A percentile compares a stretch with the other conserved stretches of the same genome.
Conservation (phyloP, 345 rosid genomes). For the Bruguiera parviflora region DNA sequence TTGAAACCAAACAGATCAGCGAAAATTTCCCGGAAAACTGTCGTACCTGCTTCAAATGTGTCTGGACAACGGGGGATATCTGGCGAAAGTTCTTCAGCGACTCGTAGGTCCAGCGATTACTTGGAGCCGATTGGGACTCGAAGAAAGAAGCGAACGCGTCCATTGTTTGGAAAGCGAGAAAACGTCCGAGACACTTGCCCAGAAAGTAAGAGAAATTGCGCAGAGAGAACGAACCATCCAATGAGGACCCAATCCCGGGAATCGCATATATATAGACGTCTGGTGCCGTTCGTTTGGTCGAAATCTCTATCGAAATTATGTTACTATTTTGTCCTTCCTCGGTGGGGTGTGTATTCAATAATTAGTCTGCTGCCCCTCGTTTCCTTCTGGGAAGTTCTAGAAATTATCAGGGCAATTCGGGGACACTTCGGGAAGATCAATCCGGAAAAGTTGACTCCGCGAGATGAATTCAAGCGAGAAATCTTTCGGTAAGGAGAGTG, state of each 20-base stretch:
- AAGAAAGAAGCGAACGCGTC: constrained; percentile 81
- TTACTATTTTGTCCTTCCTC: no score
- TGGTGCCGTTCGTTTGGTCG: no score
- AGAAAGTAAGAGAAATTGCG: not conserved
- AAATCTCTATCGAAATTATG: no score
- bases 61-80: constrained; percentile 76
- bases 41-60: constrained; percentile 81
- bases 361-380: no score
- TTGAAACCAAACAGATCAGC: not conserved
- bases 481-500: no score
- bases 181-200: not conserved
- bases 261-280: no score
- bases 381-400: no score
- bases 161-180: constrained; percentile 31
- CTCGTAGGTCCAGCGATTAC: constrained; percentile 58
- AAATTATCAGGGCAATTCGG: no score
- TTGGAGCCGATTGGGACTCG: constrained; percentile 46
- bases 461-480: no score
- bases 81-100: constrained; percentile 72
- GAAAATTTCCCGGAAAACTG: not conserved
- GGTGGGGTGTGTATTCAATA: no score
- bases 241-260: not conserved
- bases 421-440: no score
- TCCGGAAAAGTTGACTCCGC: no score
- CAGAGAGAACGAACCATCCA: not conserved